phyloP scores from a whole-genome alignment of 1,284 basidiomycete genomes.

The Pseudozyma hubeiensis region DNA sequence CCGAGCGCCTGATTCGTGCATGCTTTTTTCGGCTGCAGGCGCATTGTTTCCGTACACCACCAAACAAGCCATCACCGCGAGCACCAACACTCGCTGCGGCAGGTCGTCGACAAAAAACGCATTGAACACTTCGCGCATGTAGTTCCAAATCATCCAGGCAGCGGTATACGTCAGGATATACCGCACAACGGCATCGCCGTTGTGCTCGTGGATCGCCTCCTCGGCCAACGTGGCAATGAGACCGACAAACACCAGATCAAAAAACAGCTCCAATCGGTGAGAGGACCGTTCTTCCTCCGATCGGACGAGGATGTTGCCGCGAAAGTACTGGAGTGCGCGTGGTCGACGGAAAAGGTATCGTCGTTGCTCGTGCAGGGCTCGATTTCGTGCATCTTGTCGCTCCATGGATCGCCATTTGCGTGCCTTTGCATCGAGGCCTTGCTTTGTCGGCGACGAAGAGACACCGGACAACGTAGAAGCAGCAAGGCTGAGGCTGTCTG shows the following conservation, averaged over 20 bases:
- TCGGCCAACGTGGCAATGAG: slow-evolving; percentile 57
- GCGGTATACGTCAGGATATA: slow-evolving; percentile 58
- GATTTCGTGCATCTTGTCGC: slow-evolving; percentile 32
- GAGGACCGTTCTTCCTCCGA: slow-evolving; percentile 52
- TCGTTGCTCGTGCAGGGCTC: slow-evolving; percentile 38
- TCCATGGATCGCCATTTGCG: slow-evolving; percentile 32
- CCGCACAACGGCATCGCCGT: slow-evolving; percentile 49
- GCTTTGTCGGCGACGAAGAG: not conserved
- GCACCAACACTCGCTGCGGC: slow-evolving; percentile 49
- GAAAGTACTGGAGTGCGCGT: slow-evolving; percentile 60
- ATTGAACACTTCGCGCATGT: slow-evolving; percentile 59
- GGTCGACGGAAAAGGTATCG: slow-evolving; percentile 60
- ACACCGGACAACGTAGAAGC: slow-evolving; percentile 10
- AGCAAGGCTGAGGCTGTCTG: slow-evolving; percentile 8
- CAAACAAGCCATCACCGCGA: slow-evolving; percentile 59
- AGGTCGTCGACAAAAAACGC: slow-evolving; percentile 61
- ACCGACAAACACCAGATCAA: slow-evolving; percentile 61
- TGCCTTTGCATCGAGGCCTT: slow-evolving; percentile 37
- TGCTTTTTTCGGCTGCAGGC: slow-evolving; percentile 28
- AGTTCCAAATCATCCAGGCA: slow-evolving; percentile 60
- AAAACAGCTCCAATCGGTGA: slow-evolving; percentile 56
- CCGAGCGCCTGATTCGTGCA: slow-evolving; percentile 39
- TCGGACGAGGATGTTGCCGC: slow-evolving; percentile 50
- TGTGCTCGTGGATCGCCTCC: slow-evolving; percentile 53
- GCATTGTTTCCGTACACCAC: slow-evolving; percentile 63